A percentile compares a stretch with the other conserved stretches of the same genome.
Evolutionary conservation across 768 basidiomycete species (phyloP).

Genomic region (Clavaria fumosa): DNA sequence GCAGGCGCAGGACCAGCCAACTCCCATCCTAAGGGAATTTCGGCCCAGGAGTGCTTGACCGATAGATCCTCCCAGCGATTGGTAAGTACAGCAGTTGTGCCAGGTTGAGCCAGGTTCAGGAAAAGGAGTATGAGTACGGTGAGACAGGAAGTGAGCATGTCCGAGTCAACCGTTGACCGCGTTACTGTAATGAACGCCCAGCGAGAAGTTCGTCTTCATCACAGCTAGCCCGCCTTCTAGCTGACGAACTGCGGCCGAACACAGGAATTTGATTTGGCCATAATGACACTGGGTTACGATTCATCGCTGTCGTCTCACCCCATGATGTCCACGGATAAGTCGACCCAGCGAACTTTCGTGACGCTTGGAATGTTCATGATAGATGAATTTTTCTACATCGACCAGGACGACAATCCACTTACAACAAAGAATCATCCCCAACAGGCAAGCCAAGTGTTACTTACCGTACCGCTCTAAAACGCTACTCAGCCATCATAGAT

Average conservation of each 20-base stretch:
- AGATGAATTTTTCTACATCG: conserved; percentile 56
- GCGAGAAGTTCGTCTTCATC: no score
- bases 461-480: not conserved
- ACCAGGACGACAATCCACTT: conserved; percentile 38
- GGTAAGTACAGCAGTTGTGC: conserved; percentile 6
- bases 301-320: no score
- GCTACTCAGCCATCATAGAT: conserved; percentile 32
- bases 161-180: no score
- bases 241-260: no score
- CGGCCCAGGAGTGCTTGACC: conserved; percentile 8
- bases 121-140: no score
- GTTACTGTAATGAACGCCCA: no score
- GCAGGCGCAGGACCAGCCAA: conserved; percentile 27
- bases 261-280: no score
- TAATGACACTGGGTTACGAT: no score
- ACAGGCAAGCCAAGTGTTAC: conserved; percentile 27
- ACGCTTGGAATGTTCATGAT: conserved; percentile 88
- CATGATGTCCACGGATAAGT: not conserved
- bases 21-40: conserved; percentile 35
- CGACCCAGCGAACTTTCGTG: conserved; percentile 25
- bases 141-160: no score
- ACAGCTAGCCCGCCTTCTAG: no score
- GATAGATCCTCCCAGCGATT: conserved; percentile 9
- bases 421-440: conserved; percentile 30
- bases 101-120: conserved; percentile 7